Evolutionary conservation across 1,284 basidiomycete species (phyloP).

Genomic region (Naganishia albida): DNA sequence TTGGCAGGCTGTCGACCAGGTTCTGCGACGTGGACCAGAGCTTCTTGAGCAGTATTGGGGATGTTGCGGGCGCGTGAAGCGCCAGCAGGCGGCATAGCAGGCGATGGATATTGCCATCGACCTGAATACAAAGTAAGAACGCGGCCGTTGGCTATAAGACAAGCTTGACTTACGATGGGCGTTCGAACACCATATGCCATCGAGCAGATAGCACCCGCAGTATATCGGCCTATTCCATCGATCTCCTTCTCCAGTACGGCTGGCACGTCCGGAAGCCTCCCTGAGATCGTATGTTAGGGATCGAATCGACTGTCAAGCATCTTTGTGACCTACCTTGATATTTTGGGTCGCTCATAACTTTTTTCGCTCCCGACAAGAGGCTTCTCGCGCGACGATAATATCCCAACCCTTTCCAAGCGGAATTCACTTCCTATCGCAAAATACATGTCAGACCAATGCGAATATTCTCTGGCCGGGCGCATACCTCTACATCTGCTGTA

Average conservation of each 20-base stretch:
- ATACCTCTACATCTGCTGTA: conserved; percentile 69
- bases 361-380: conserved; percentile 74
- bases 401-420: conserved; percentile 80
- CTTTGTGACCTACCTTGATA: conserved; percentile 40
- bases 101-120: conserved; percentile 89
- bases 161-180: conserved; percentile 67
- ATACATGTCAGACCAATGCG: not conserved
- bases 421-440: conserved; percentile 64
- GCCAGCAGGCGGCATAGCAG: conserved; percentile 78
- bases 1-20: conserved; percentile 62
- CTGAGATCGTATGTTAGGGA: conserved; percentile 26
- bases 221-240: conserved; percentile 89
- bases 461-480: not conserved
- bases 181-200: conserved; percentile 83
- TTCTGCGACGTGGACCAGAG: conserved; percentile 76
- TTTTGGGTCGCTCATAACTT: conserved; percentile 65
- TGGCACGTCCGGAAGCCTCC: conserved; percentile 72
- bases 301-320: not conserved
- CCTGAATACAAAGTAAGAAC: conserved; percentile 53
- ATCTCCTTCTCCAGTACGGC: conserved; percentile 79
- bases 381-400: conserved; percentile 87
- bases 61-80: conserved; percentile 75
- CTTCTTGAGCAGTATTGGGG: conserved; percentile 71
- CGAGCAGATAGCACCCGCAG: conserved; percentile 78
- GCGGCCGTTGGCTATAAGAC: not conserved